phyloP scores from a whole-genome alignment of 2,329 filamentous ascomycete genomes.

The Microcyclosporella mali region DNA sequence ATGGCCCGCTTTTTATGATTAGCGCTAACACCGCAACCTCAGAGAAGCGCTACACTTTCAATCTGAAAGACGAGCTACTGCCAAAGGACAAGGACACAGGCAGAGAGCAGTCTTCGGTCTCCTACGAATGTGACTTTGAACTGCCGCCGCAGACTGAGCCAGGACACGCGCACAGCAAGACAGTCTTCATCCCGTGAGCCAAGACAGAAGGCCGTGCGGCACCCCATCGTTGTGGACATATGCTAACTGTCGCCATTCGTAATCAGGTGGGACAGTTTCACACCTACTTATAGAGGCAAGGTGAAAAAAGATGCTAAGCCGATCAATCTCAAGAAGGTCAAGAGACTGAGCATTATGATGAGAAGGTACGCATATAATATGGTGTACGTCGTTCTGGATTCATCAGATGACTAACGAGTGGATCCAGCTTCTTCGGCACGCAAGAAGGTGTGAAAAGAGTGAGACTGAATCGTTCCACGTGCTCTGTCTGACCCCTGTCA shows the following conservation, averaged over 20 bases:
- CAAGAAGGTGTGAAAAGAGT: too few species aligned
- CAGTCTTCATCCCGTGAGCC: slow-evolving; percentile 51
- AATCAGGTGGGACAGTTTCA: slow-evolving; percentile 64
- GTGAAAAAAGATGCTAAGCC: slow-evolving; percentile 54
- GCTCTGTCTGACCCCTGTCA: too few species aligned
- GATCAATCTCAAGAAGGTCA: slow-evolving; percentile 56
- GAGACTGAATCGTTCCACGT: too few species aligned
- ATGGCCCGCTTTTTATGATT: background rate
- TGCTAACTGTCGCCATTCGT: too few species aligned
- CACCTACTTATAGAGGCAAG: slow-evolving; percentile 66
- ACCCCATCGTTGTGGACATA: too few species aligned
- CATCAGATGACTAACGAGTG: background rate
- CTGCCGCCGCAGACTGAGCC: slow-evolving; percentile 27
- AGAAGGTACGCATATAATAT: slow-evolving; percentile 54
- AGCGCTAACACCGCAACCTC: slow-evolving; percentile 2
- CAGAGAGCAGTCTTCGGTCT: slow-evolving; percentile 64
- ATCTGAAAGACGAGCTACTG: slow-evolving; percentile 64
- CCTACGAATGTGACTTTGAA: slow-evolving; percentile 67
- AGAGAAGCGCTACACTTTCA: slow-evolving; percentile 64
- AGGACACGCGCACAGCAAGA: slow-evolving; percentile 22
- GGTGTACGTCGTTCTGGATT: background rate
- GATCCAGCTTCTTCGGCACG: slow-evolving; percentile 62
- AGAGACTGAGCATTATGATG: slow-evolving; percentile 71
- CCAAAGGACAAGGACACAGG: slow-evolving; percentile 54
- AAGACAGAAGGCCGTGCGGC: too few species aligned